Percentiles rank a stretch among this genome's conserved stretches.
Conservation (phyloP, 2,329 filamentous ascomycete genomes). For the Pezicula radicicola region DNA sequence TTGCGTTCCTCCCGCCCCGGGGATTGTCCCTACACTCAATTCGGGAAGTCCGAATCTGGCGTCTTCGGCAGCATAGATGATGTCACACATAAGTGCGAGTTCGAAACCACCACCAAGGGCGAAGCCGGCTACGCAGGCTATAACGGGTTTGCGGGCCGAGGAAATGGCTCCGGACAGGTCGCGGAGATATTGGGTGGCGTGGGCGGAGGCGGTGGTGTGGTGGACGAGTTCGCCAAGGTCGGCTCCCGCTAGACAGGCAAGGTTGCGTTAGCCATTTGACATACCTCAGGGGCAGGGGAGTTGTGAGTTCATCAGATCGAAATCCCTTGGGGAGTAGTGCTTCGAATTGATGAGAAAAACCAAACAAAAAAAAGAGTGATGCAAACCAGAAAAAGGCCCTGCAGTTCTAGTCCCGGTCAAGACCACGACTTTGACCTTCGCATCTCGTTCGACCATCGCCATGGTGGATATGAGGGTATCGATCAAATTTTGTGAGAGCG, state of each 20-base stretch:
- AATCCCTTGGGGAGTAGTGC: too few relatives aligned
- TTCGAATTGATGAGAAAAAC: too few relatives aligned
- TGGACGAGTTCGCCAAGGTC: constrained; percentile 32
- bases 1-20: constrained; percentile 29
- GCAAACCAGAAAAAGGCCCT: constrained; percentile 13
- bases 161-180: constrained; percentile 38
- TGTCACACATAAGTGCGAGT: constrained; percentile 42
- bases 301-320: too few relatives aligned
- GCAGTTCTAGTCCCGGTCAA: constrained; percentile 38
- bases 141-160: constrained; percentile 40
- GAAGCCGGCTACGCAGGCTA: constrained; percentile 47
- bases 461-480: constrained; percentile 8
- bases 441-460: constrained; percentile 45
- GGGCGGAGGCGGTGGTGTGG: constrained; percentile 26
- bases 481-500: constrained; percentile 41
- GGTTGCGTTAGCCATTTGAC: constrained; percentile 15
- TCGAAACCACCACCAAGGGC: constrained; percentile 51
- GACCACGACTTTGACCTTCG: constrained; percentile 50
- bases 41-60: constrained; percentile 30
- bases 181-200: constrained; percentile 30
- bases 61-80: constrained; percentile 28
- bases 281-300: too few relatives aligned
- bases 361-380: too few relatives aligned
- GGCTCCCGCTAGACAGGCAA: constrained; percentile 17
- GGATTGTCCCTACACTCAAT: constrained; percentile 28